These are phyloP conservation scores for Fusarium ramigenum DNA, from an alignment of 2,329 filamentous ascomycete genomes.

Conservation along the genomic window DNA sequence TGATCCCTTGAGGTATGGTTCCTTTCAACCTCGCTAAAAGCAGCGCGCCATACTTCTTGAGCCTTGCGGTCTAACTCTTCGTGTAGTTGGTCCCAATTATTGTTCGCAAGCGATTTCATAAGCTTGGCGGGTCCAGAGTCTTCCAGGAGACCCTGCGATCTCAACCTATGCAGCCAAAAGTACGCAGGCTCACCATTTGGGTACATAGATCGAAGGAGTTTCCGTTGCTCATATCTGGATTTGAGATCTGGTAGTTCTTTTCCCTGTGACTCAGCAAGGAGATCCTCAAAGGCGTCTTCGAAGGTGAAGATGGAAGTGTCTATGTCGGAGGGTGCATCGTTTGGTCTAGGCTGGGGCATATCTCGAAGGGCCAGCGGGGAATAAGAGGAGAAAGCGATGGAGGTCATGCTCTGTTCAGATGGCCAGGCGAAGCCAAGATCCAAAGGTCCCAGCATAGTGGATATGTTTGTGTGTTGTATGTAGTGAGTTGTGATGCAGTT, in stretches of 20 bases:
- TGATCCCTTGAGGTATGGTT: slow-evolving; percentile 13
- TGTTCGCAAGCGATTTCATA: slow-evolving; percentile 19
- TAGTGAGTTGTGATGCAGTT: slow-evolving; percentile 5
- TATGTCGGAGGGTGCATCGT: slow-evolving; percentile 51
- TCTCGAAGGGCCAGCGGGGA: slow-evolving; percentile 51
- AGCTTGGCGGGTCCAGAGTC: slow-evolving; percentile 40
- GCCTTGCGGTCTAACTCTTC: slow-evolving; percentile 45
- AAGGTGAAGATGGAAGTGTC: slow-evolving; percentile 59
- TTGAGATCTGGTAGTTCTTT: slow-evolving; percentile 53
- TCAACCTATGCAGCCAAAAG: slow-evolving; percentile 54
- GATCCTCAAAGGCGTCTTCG: slow-evolving; percentile 67
- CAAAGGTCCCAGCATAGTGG: slow-evolving; percentile 34
- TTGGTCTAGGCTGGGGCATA: slow-evolving; percentile 59
- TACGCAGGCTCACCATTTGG: slow-evolving; percentile 52
- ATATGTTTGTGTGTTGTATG: slow-evolving; percentile 9
- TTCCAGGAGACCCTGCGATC: slow-evolving; percentile 51
- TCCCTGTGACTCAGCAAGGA: slow-evolving; percentile 59
- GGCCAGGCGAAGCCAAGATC: slow-evolving; percentile 29
- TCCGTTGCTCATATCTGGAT: slow-evolving; percentile 48
- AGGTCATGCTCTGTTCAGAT: slow-evolving; percentile 31
- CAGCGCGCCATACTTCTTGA: slow-evolving; percentile 42
- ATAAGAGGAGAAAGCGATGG: slow-evolving; percentile 42
- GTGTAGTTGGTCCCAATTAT: slow-evolving; percentile 46
- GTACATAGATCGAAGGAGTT: slow-evolving; percentile 51
- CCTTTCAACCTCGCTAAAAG: slow-evolving; percentile 20